phyloP scores from a whole-genome alignment of 2,329 filamentous ascomycete species.

The Colletotrichum noveboracense region DNA sequence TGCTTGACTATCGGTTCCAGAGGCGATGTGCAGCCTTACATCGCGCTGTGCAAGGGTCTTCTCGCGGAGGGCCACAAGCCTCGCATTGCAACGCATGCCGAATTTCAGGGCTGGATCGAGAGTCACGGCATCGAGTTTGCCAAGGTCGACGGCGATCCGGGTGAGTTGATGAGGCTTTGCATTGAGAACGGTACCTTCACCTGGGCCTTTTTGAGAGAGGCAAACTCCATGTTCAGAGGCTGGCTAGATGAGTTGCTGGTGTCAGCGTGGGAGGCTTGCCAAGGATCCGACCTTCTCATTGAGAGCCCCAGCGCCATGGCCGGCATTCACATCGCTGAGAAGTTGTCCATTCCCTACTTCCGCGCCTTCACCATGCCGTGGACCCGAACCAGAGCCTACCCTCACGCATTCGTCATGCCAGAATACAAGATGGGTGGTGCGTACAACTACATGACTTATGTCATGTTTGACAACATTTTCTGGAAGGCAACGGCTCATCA shows the following conservation, averaged over 20 bases:
- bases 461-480: slow-evolving; percentile 96
- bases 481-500: slow-evolving; percentile 93
- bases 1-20: slow-evolving; percentile 96
- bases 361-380: slow-evolving; percentile 98
- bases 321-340: slow-evolving; percentile 96
- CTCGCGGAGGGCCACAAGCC: slow-evolving; percentile 85
- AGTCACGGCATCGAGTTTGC: slow-evolving; percentile 94
- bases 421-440: slow-evolving; percentile 93
- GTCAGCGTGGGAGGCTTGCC: slow-evolving; percentile 83
- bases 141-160: slow-evolving; percentile 87
- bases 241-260: slow-evolving; percentile 91
- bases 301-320: slow-evolving; percentile 97
- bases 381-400: slow-evolving; percentile 94
- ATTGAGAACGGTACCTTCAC: slow-evolving; percentile 99
- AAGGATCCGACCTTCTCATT: slow-evolving; percentile 87
- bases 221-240: slow-evolving; percentile 85
- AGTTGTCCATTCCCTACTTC: slow-evolving; percentile 92
- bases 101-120: slow-evolving; percentile 89
- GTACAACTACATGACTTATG: slow-evolving; percentile 94
- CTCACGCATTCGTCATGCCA: slow-evolving; percentile 93
- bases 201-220: slow-evolving; percentile 85
- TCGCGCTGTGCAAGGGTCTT: slow-evolving; percentile 91
- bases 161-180: slow-evolving; percentile 93
- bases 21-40: slow-evolving; percentile 97
- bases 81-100: slow-evolving; percentile 88